phyloP scores from a whole-genome alignment of 2,329 filamentous ascomycete genomes.

The Penicillium psychrosexuale region DNA sequence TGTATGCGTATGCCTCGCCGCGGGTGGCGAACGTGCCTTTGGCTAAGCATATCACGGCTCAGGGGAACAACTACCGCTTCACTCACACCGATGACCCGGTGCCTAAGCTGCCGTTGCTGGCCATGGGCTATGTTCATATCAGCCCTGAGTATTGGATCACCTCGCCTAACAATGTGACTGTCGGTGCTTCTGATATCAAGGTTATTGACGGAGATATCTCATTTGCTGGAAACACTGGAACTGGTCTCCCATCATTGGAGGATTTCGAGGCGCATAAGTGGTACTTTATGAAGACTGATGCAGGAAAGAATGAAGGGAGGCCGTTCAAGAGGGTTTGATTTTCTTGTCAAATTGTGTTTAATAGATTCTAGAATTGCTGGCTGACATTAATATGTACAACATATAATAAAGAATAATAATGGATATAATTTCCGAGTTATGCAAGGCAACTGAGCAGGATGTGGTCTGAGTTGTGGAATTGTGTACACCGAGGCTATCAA shows the following conservation, averaged over 20 bases:
- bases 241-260: constrained; percentile 17
- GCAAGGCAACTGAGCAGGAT: too few species aligned
- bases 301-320: constrained; percentile 15
- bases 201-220: constrained; percentile 25
- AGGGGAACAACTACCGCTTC: constrained; percentile 58
- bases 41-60: constrained; percentile 52
- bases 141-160: constrained; percentile 66
- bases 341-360: neutral
- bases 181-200: constrained; percentile 18
- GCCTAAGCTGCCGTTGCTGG: constrained; percentile 61
- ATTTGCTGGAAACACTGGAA: constrained; percentile 25
- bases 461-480: too few species aligned
- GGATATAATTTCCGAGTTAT: neutral
- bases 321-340: constrained; percentile 10
- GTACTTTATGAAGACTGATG: constrained; percentile 26
- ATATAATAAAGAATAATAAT: neutral
- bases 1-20: constrained; percentile 67
- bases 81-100: constrained; percentile 68
- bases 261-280: constrained; percentile 24
- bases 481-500: too few species aligned
- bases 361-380: neutral
- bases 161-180: constrained; percentile 24
- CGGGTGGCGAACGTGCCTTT: constrained; percentile 60
- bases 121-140: constrained; percentile 63
- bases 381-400: neutral